Evolutionary conservation across 225 moss, liverwort and hornwort genomes (phyloP), one percentile per base, ranked within the genome.

Genomic region (Marchantia polymorpha): DNA sequence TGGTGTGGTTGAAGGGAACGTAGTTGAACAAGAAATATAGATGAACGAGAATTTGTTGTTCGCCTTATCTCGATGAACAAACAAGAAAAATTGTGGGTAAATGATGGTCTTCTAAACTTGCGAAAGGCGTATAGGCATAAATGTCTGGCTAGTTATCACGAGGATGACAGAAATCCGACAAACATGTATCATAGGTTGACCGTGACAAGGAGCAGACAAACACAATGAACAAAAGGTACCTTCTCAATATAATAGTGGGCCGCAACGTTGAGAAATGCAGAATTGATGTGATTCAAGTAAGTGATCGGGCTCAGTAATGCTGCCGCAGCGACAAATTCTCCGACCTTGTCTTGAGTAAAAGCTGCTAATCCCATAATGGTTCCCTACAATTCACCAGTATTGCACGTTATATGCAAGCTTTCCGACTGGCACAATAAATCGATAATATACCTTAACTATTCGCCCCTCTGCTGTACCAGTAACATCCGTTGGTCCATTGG

Each of bases 331-430:
- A 99, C 63, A 82, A 90, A 89, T 8, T 90, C 80, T 52, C 84
- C 81, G 17, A 95, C 88, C 11, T 27, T 81, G 27, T 89, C 84
- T 73, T 95, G 91, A 15, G 91, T 83, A 49, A 95, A 93, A 11
- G 99, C 89, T 71, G 99, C 99, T 63, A 99, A 76, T 26, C 90
- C 99, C 74, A 95, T 90, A n/a, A 99, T 95, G 23, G 99, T 99
- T 46, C 99, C 99, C 94, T 97, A 89, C 75, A 27, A 16, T 69
- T 69, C 69, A 10, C 46, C 69, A 46, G 25, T 67, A 12, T 67
- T 67, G 25, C 16, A 65, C 13, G 3, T 12, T 3, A 12, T 12
- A 56, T 12, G 56, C 56, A n/a, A n/a, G n/a, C n/a, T n/a, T n/a
- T n/a, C n/a, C n/a, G n/a, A n/a, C n/a, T n/a, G n/a, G n/a, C n/a